These are phyloP conservation scores for Xylaria sp. DNA, from an alignment of 2,329 filamentous ascomycete species.

Conservation along the genomic window DNA sequence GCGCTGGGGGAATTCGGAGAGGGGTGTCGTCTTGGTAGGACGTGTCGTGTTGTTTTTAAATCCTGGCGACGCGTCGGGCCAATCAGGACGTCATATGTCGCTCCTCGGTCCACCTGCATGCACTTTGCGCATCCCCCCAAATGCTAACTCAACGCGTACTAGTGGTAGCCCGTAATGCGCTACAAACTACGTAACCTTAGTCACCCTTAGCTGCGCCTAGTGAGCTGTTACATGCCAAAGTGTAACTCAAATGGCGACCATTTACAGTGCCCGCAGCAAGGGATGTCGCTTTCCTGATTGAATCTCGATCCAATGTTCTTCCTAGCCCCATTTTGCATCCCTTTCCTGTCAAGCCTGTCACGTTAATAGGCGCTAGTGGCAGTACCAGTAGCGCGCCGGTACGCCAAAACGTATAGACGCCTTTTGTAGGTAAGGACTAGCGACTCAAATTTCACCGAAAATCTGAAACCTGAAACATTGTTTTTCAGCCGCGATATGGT, in stretches of 20 bases:
- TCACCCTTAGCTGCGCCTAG: neutral
- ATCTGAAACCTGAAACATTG: neutral
- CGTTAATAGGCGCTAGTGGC: neutral
- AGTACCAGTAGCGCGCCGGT: neutral
- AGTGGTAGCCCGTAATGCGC: slow-evolving; percentile 1
- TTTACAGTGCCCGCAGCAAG: neutral
- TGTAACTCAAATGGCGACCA: neutral
- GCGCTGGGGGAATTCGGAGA: slow-evolving; percentile 15
- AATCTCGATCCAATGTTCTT: neutral
- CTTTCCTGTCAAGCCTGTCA: slow-evolving; percentile 1
- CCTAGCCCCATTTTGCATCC: neutral
- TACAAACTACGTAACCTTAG: slow-evolving; percentile 1
- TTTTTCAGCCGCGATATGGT: neutral
- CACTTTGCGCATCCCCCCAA: slow-evolving; percentile 31
- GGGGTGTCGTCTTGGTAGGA: slow-evolving; percentile 18
- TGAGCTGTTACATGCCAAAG: slow-evolving; percentile 7
- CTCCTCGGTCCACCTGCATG: slow-evolving; percentile 26
- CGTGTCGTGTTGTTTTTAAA: slow-evolving; percentile 38
- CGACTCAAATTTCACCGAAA: slow-evolving; percentile 4
- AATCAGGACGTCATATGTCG: slow-evolving; percentile 21
- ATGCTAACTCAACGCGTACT: slow-evolving; percentile 15
- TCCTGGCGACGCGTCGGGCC: slow-evolving; percentile 32
- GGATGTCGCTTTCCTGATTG: slow-evolving; percentile 1
- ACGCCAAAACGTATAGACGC: slow-evolving; percentile 1
- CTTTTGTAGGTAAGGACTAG: neutral